phyloP scores from a whole-genome alignment of 352 stramenopile genomes.

The Globisporangium takayamanum region DNA sequence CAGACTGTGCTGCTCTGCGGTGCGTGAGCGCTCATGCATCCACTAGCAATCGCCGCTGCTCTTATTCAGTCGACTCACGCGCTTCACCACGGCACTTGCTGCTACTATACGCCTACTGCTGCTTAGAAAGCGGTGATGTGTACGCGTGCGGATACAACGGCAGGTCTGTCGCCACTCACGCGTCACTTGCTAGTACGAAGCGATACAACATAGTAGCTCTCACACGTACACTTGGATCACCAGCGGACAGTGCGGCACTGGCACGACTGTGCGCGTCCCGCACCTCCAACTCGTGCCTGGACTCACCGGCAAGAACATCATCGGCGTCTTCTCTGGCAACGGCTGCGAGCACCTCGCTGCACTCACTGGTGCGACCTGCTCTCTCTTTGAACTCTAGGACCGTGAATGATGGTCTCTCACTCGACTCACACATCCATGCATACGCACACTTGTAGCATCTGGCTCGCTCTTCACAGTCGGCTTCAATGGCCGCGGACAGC shows the following conservation, averaged over 20 bases:
- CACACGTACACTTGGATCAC: background rate
- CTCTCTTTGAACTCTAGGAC: no score
- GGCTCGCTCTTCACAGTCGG: constrained; percentile 87
- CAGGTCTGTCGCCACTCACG: constrained; percentile 30
- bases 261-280: constrained; percentile 67
- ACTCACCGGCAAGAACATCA: constrained; percentile 54
- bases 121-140: constrained; percentile 61
- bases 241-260: constrained; percentile 88
- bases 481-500: constrained; percentile 89
- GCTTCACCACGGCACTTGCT: background rate
- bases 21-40: constrained; percentile 13
- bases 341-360: constrained; percentile 89
- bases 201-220: background rate
- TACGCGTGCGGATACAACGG: constrained; percentile 92
- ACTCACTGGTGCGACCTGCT: constrained; percentile 39
- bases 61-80: background rate
- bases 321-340: constrained; percentile 86
- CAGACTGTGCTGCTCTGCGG: constrained; percentile 82
- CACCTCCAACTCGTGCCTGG: constrained; percentile 36
- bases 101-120: background rate
- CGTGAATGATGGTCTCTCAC: background rate
- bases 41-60: background rate
- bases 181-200: background rate
- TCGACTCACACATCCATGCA: background rate
- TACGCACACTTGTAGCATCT: constrained; percentile 41